Evolutionary conservation across 2,329 filamentous ascomycete genomes (phyloP), one percentile per base, ranked within the genome.

Genomic region (Colletotrichum horii): DNA sequence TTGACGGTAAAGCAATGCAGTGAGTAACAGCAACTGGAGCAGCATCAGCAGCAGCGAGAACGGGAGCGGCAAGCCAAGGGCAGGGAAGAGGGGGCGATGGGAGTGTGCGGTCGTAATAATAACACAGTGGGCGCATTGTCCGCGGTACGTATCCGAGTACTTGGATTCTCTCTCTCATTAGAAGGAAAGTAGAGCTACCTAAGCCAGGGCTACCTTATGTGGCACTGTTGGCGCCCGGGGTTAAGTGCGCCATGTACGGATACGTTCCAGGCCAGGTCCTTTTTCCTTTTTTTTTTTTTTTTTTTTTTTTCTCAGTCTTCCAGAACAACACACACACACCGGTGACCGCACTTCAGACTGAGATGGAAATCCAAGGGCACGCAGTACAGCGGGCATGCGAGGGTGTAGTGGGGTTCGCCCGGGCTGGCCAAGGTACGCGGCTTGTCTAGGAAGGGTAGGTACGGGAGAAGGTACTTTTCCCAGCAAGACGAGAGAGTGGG

Each of bases 391-490:
- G 34, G 69, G 55, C 67, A 56, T 72, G 65, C 70, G 73, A 75
- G 70, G 65, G 74, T 76, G 74, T 76, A 61, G 74, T 76, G 74
- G 74, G 74, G 74, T 76, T 69, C 43, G 43, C 43, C 43, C 55
- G 26, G 56, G 56, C 66, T 34, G 30, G 66, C 55, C 24, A 26
- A 58, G 55, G 55, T 26, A 58, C 43, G 43, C 43, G 43, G 43
- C 43, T 52, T 52, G n/a, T 52, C 43, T 52, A 22, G 43, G 43
- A 52, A 22, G 12, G 43, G 43, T 52, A 52, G 43, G 43, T 52
- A 52, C 43, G 43, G 43, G 43, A 22, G 43, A 52, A 52, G 43
- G 43, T 52, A 52, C 43, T 2, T 52, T 52, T 52, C 43, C 43
- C 43, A 58, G 22, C 24, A 30, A 30, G 55, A 28, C 2, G 7